Base-by-base conservation (phyloP, 331 rosid genomes). In the Stylosanthes scabra region DNA sequence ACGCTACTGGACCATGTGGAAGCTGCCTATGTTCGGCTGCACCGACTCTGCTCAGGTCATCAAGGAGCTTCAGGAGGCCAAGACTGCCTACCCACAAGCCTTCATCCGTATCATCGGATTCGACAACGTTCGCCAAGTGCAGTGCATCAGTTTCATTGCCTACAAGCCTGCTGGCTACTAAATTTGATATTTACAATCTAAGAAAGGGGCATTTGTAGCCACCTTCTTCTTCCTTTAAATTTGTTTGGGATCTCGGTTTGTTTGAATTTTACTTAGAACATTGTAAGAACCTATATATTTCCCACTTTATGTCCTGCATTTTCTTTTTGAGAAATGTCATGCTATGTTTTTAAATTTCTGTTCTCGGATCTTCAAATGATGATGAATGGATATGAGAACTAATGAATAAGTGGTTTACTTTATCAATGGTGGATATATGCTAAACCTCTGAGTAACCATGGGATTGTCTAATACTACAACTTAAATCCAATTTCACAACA, bases 91-190 rank as follows among this genome's bases (percentile, higher is more conserved):
- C 61, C 89, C 89, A 3, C 0, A 0, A 0, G 4, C 76, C 7
- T 78, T 74, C 46, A 16, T 83, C 29, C 80, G 92, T 8, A 89
- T 89, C 90, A 87, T 89, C 9, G 90, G 90, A 58, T 89, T 89
- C 31, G 95, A 89, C 91, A 89, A 81, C n/a, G 29, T 11, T 42
- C 90, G 95, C 11, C 95, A 88, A 86, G 80, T 72, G 60, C 86
- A 81, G 25, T 81, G 86, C 84, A 85, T 85, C 84, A 85, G 86
- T 68, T 84, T 88, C 90, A 88, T 88, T 45, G 93, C 90, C 69
- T 76, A 82, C 93, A 82, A 34, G 68, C 90, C 93, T 0, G 0
- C 65, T 2, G 4, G 59, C 70, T 11, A 0, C 57, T 15, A 66
- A 77, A 20, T 31, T 42, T 31, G 40, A 29, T 0, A 11, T 60